Base-by-base conservation (phyloP, 2,329 filamentous ascomycete species). In the Colletotrichum sp. region DNA sequence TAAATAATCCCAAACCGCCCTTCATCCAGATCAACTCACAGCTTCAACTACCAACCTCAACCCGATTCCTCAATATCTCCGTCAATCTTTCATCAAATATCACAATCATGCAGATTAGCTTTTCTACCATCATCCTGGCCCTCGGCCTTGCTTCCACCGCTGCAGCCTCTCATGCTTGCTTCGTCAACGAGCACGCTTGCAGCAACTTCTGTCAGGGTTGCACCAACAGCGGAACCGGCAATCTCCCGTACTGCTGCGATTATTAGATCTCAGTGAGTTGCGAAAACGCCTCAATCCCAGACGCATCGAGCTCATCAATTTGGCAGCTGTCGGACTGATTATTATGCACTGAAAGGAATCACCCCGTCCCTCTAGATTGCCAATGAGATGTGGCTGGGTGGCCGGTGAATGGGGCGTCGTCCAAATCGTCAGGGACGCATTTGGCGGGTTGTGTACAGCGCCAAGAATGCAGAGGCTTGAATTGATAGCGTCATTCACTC, bases 41-140 rank as follows among this genome's bases (percentile, higher is more conserved):
- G 24, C 57, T 13, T 60, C 26, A 0, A n/a, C 57, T 24, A 9
- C 2, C 26, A 32, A 30, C 3, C 18, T 6, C 1, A 60, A 13
- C 26, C 2, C 2, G 3, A 30, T 8, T 0, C 16, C 8, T 13
- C 5, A n/a, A 28, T 18, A 15, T 30, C 57, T n/a, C 2, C 16
- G 15, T n/a, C 9, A 59, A 30, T 60, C 24, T 9, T 60, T n/a
- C 0, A 60, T 28, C 57, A 16, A 60, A 28, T 13, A 26, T 10
- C 24, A 16, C 18, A 18, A 16, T 18, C 2, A 60, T 60, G 57
- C 21, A 30, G 15, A 60, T 60, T 26, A 60, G 24, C 57, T 28
- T 60, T 15, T 28, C 57, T 28, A 30, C 57, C 26, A 60, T 60
- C 24, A 3, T 60, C 9, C 16, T 30, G 26, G 26, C 57, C 8